Conservation (phyloP, 768 basidiomycete genomes). For the Chalciporus pseudorubinellus region DNA sequence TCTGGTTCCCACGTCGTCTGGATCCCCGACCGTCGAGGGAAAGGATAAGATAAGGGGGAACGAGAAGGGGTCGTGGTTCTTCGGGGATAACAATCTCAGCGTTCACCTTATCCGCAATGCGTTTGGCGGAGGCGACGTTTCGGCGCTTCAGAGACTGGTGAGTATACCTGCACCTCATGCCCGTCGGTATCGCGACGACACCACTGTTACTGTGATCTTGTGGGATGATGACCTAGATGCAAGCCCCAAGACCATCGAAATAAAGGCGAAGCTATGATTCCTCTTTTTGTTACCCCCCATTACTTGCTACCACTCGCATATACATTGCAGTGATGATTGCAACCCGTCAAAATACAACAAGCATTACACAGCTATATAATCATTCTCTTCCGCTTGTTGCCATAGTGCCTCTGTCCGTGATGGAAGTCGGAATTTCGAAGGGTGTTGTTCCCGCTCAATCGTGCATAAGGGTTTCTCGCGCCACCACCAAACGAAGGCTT, state of each 20-base stretch:
- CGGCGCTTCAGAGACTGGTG: constrained; percentile 54
- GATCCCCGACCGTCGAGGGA: constrained; percentile 58
- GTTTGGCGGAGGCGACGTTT: constrained; percentile 78
- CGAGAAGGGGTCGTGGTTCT: constrained; percentile 63
- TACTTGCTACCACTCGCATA: constrained; percentile 1
- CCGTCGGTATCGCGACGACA: constrained; percentile 78
- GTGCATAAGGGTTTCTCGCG: constrained; percentile 34
- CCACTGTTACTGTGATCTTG: constrained; percentile 82
- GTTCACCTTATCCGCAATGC: constrained; percentile 89
- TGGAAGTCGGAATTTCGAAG: constrained; percentile 26
- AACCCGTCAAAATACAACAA: not conserved
- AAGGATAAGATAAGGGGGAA: constrained; percentile 45
- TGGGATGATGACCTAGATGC: constrained; percentile 70
- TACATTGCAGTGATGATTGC: constrained; percentile 6
- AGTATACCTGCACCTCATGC: constrained; percentile 84
- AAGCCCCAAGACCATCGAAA: constrained; percentile 33
- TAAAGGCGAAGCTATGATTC: constrained; percentile 52
- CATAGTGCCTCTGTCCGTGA: constrained; percentile 27
- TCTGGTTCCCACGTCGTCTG: constrained; percentile 54
- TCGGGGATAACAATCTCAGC: constrained; percentile 74
- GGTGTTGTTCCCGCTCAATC: constrained; percentile 36
- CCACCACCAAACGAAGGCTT: constrained; percentile 33
- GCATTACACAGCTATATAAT: constrained; percentile 33
- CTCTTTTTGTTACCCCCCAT: not conserved
- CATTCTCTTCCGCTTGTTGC: constrained; percentile 34